Evolutionary conservation across 208 protist genomes (phyloP), one percentile per base, ranked within the genome.

Genomic region (Naegleria lovaniensis): DNA sequence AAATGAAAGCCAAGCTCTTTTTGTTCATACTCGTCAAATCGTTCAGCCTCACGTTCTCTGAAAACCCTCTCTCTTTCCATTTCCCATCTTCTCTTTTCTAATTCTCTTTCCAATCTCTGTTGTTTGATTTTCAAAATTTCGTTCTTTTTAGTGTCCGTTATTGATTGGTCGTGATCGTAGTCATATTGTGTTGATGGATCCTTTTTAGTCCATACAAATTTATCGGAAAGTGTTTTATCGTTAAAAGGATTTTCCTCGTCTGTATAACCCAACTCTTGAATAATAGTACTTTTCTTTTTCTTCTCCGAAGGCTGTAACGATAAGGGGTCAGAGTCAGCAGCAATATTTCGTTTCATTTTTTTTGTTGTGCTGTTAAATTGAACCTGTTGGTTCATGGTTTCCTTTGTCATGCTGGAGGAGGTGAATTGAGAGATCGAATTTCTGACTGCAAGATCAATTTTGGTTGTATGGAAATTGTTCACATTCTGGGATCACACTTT

Each of bases 181-280:
- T 48, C 79, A 92, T 19, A 38, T 79, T 83, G 38, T 93, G 1
- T 48, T 48, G 43, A 48, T 48, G 43, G 92, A 29, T 91, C 90
- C 90, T 97, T 97, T 90, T 96, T 96, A 36, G 94, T 91, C 96
- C 96, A 97, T n/a, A 93, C 88, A 90, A 97, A 97, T 25, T 92
- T 67, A 15, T 96, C 88, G 6, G 90, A 87, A 6, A 97, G 88
- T 41, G 95, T 94, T 5, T 84, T 22, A 91, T 97, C 96, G 33
- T 91, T 91, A 87, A 96, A 97, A 13, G 95, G 94, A 91, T 97
- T 97, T 52, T 90, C 93, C 13, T 88, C 90, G 86, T 96, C 95
- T 9, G 93, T 93, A 91, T 97, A 97, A 9, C 95, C 95, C 19
- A 75, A 41, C 39, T 92, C 0, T 40, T 40, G 11, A 36, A 88